phyloP scores from a whole-genome alignment of 116 monocot species.

The Trichopus zeylanicus region DNA sequence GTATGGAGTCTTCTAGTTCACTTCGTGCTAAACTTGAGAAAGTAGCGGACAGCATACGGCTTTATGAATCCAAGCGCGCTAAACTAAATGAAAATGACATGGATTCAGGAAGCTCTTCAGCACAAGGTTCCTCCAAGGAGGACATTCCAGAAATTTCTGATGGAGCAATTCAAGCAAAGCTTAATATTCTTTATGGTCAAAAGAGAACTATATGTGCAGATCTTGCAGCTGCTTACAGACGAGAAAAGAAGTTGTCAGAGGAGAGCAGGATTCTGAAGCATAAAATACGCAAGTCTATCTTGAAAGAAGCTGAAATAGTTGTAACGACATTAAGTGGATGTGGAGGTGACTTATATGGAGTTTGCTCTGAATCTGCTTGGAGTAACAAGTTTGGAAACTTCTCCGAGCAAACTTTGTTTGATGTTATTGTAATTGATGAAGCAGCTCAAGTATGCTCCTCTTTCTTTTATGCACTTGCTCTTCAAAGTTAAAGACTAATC shows the following conservation, averaged over 20 bases:
- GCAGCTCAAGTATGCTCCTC: slow-evolving; percentile 73
- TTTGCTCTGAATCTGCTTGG: slow-evolving; percentile 80
- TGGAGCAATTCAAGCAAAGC: slow-evolving; percentile 51
- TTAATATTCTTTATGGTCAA: slow-evolving; percentile 73
- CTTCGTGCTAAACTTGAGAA: slow-evolving; percentile 76
- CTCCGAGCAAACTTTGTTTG: slow-evolving; percentile 76
- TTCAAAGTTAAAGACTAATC: neutral
- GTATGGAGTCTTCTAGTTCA: slow-evolving; percentile 38
- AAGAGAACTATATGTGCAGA: slow-evolving; percentile 61
- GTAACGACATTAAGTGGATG: slow-evolving; percentile 90
- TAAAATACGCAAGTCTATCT: slow-evolving; percentile 73
- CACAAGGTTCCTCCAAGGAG: slow-evolving; percentile 16
- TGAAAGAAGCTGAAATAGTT: slow-evolving; percentile 85
- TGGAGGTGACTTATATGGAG: slow-evolving; percentile 89
- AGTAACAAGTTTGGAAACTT: slow-evolving; percentile 39
- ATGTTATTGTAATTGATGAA: slow-evolving; percentile 96
- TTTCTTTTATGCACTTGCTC: neutral
- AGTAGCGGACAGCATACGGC: slow-evolving; percentile 65
- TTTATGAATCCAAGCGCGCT: slow-evolving; percentile 71
- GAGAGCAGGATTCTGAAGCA: slow-evolving; percentile 55
- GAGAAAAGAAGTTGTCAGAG: slow-evolving; percentile 74
- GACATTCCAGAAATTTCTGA: slow-evolving; percentile 50
- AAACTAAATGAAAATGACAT: slow-evolving; percentile 37
- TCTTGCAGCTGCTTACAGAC: slow-evolving; percentile 55
- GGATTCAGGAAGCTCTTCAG: slow-evolving; percentile 9